Evolutionary conservation across 202 grass and related monocot genomes (phyloP).

Genomic region (Zoysia matrella): DNA sequence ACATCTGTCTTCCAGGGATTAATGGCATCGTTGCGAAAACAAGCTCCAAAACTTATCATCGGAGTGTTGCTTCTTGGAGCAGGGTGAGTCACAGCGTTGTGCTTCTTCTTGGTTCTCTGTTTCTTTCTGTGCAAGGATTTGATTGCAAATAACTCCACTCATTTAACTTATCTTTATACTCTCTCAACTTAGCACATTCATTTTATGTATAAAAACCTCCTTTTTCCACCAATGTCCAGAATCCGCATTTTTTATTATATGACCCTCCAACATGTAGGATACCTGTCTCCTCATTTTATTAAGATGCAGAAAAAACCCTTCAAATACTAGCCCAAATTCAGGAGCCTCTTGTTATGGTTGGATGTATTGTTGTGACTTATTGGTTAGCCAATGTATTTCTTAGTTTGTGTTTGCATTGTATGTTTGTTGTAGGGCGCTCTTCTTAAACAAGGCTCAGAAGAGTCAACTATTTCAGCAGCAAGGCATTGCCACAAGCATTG

Average conservation of each 20-base stretch:
- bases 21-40: conserved; percentile 59
- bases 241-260: not conserved
- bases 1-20: conserved; percentile 70
- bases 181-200: conserved; percentile 28
- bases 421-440: conserved; percentile 60
- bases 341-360: conserved; percentile 9
- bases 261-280: not conserved
- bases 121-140: not conserved
- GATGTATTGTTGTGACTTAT: not conserved
- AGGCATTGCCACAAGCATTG: conserved; percentile 71
- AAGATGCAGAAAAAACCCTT: not conserved
- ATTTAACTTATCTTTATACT: conserved; percentile 30
- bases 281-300: not conserved
- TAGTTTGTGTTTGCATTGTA: conserved; percentile 35
- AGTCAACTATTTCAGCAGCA: conserved; percentile 78
- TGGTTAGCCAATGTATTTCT: conserved; percentile 18
- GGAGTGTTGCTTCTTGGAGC: conserved; percentile 77
- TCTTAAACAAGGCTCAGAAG: conserved; percentile 83
- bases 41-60: conserved; percentile 71
- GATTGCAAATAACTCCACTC: conserved; percentile 15
- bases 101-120: conserved; percentile 36
- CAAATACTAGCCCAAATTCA: not conserved
- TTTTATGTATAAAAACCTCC: conserved; percentile 13
- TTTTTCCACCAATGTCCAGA: not conserved
- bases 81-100: conserved; percentile 68